A percentile compares a stretch with the other conserved stretches of the same genome.
These are phyloP conservation scores for Ceratocystiopsis sp. DNA, from an alignment of 2,329 filamentous ascomycete genomes.

Conservation along the genomic window DNA sequence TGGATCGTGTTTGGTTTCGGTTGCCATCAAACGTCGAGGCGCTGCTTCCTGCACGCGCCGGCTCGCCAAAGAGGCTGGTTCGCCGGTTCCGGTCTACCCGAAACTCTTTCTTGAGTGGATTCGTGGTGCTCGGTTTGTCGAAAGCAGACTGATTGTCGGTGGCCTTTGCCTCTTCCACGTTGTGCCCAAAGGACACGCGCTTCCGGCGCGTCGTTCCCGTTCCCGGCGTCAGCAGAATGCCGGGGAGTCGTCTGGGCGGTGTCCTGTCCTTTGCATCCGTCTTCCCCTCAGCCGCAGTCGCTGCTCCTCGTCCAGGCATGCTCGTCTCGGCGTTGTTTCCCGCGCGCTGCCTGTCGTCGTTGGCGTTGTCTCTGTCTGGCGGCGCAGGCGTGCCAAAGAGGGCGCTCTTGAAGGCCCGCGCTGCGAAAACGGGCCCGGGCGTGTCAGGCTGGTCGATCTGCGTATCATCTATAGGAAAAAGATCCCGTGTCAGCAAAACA, in stretches of 20 bases:
- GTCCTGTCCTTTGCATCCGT: neutral
- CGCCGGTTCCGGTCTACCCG: conserved; percentile 9
- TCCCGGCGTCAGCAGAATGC: conserved; percentile 48
- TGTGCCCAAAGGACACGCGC: conserved; percentile 46
- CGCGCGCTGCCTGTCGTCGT: too few species aligned
- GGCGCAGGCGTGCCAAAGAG: conserved; percentile 42
- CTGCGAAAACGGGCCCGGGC: conserved; percentile 48
- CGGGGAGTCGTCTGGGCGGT: conserved; percentile 20
- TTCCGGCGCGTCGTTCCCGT: conserved; percentile 43
- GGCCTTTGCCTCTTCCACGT: conserved; percentile 28
- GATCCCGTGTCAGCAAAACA: neutral
- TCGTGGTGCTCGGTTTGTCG: too few species aligned
- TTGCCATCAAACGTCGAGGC: too few species aligned
- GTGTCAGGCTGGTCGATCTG: conserved; percentile 44
- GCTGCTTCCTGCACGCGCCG: neutral
- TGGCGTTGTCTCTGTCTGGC: conserved; percentile 7
- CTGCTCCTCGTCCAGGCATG: too few species aligned
- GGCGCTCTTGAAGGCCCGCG: conserved; percentile 45
- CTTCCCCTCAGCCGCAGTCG: conserved; percentile 9
- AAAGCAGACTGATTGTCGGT: conserved; percentile 8
- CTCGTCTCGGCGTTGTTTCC: too few species aligned
- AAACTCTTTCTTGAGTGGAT: conserved; percentile 8
- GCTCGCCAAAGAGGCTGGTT: conserved; percentile 8
- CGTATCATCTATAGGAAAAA: conserved; percentile 19
- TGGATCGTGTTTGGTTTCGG: too few species aligned